These are phyloP conservation scores for Nicotiana tomentosiformis DNA, from an alignment of 257 asterid species.

Conservation along the genomic window DNA sequence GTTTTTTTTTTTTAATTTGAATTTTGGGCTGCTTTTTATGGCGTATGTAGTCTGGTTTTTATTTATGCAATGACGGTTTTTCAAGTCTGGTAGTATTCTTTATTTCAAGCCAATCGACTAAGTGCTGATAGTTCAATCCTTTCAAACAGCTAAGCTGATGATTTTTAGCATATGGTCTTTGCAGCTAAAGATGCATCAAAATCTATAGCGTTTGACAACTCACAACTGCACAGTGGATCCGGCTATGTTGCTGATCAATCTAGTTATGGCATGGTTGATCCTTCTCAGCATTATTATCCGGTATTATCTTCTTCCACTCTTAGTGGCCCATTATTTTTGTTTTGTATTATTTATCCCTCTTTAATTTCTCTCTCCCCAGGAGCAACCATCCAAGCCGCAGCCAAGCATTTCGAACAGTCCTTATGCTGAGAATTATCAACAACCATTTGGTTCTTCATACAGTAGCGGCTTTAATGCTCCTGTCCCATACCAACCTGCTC, in stretches of 20 bases:
- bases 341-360: conserved; percentile 8
- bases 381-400: conserved; percentile 41
- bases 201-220: conserved; percentile 35
- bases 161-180: neutral
- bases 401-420: conserved; percentile 48
- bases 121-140: neutral
- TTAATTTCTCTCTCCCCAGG: conserved; percentile 36
- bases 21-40: neutral
- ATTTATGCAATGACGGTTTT: neutral
- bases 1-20: neutral
- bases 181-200: conserved; percentile 53
- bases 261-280: conserved; percentile 43
- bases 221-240: conserved; percentile 41
- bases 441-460: conserved; percentile 33
- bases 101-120: neutral
- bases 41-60: neutral
- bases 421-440: conserved; percentile 61
- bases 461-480: conserved; percentile 47
- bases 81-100: neutral
- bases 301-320: conserved; percentile 28
- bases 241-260: conserved; percentile 44
- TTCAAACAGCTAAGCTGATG: neutral
- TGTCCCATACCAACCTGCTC: conserved; percentile 45
- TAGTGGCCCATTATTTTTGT: neutral
- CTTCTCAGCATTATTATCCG: conserved; percentile 57